Conservation (phyloP, 1,284 basidiomycete genomes). For the Fomitiporia mediterranea region DNA sequence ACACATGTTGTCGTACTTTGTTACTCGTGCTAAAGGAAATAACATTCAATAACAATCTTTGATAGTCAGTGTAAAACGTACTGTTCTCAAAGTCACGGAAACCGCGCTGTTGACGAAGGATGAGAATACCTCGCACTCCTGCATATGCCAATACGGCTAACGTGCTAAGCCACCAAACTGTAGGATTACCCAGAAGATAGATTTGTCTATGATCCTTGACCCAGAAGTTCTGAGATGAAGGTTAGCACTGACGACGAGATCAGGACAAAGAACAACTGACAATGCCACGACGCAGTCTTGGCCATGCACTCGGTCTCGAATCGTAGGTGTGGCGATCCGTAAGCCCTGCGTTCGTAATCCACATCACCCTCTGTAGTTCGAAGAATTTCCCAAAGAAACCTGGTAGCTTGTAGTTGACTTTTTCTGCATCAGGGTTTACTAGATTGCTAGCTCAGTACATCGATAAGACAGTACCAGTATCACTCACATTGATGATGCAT, state of each 20-base stretch:
- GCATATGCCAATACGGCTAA: conserved; percentile 68
- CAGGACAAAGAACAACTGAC: conserved; percentile 44
- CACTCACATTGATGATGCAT: conserved; percentile 70
- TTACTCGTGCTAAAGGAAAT: conserved; percentile 68
- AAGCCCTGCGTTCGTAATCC: conserved; percentile 94
- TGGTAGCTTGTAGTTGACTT: conserved; percentile 85
- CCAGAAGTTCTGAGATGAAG: conserved; percentile 81
- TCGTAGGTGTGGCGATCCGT: conserved; percentile 95
- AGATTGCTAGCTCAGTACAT: conserved; percentile 17
- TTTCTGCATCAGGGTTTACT: conserved; percentile 71
- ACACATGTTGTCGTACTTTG: conserved; percentile 89
- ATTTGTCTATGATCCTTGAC: conserved; percentile 94
- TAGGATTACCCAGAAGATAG: conserved; percentile 92
- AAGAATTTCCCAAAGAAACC: conserved; percentile 88
- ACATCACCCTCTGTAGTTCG: conserved; percentile 95
- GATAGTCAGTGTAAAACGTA: conserved; percentile 37
- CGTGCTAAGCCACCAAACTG: conserved; percentile 87
- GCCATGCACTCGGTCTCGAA: conserved; percentile 89
- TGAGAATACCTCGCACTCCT: conserved; percentile 67
- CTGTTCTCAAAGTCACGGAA: conserved; percentile 89
- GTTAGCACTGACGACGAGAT: conserved; percentile 7
- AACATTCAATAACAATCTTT: conserved; percentile 2
- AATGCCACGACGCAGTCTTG: conserved; percentile 85
- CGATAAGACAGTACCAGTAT: neutral
- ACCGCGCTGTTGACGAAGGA: conserved; percentile 88